Conservation (phyloP, 768 basidiomycete species). For the Amanita exitialis region DNA sequence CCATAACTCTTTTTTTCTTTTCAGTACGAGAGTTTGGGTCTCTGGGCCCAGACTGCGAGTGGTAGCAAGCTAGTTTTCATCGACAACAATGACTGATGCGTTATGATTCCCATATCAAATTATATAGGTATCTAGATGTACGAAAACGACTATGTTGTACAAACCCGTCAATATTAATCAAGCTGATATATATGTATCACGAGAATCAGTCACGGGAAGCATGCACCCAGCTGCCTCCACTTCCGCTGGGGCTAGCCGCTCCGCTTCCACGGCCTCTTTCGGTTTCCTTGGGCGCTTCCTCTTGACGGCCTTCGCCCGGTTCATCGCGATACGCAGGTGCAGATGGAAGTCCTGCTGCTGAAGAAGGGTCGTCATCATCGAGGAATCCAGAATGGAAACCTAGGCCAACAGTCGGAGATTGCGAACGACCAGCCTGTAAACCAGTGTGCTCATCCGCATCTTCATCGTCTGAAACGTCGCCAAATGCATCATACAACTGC, state of each 20-base stretch:
- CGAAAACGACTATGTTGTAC: conserved; percentile 4
- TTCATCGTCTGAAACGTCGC: conserved; percentile 78
- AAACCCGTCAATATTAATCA: conserved; percentile 1
- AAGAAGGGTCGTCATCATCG: conserved; percentile 59
- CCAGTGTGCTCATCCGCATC: conserved; percentile 67
- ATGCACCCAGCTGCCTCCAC: conserved; percentile 73
- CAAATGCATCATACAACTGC: conserved; percentile 96
- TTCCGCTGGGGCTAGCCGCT: conserved; percentile 30
- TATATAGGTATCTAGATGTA: conserved; percentile 8
- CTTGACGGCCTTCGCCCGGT: conserved; percentile 24
- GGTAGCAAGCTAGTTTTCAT: conserved; percentile 74
- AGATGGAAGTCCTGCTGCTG: conserved; percentile 18
- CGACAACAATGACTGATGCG: conserved; percentile 8
- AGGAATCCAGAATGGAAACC: conserved; percentile 75
- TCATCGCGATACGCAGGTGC: conserved; percentile 44
- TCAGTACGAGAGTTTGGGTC: conserved; percentile 82
- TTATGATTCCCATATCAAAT: conserved; percentile 3
- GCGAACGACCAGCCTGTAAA: conserved; percentile 26
- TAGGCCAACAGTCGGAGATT: conserved; percentile 25
- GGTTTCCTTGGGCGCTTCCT: conserved; percentile 1
- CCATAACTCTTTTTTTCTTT: conserved; percentile 9
- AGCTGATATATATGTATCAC: conserved; percentile 2
- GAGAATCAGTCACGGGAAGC: conserved; percentile 23
- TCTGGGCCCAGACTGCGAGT: conserved; percentile 78
- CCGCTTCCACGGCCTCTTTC: conserved; percentile 11